phyloP scores from a whole-genome alignment of 257 asterid genomes.

The Salvia splendens region DNA sequence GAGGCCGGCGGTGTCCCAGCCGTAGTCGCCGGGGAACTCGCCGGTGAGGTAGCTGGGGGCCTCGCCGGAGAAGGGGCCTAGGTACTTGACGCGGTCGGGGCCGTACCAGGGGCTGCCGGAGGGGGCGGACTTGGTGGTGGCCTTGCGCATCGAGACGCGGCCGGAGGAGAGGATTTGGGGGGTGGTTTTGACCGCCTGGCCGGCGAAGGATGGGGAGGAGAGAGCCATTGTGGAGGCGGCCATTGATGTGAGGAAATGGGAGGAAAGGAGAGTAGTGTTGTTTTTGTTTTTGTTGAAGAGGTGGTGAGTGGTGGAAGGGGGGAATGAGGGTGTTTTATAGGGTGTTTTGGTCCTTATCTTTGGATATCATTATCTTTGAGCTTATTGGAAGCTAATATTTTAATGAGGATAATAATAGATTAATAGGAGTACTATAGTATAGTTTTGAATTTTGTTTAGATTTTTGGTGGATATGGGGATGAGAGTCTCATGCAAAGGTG shows the following conservation, averaged over 20 bases:
- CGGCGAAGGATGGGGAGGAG: slow-evolving; percentile 52
- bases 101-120: slow-evolving; percentile 72
- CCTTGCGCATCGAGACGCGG: slow-evolving; percentile 45
- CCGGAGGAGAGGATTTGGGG: slow-evolving; percentile 33
- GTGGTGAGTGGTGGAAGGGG: background rate
- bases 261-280: too few relatives aligned
- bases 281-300: background rate
- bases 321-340: slow-evolving; percentile 8
- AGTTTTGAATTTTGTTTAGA: background rate
- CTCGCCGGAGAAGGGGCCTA: slow-evolving; percentile 74
- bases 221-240: slow-evolving; percentile 62
- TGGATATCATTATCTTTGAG: slow-evolving; percentile 16
- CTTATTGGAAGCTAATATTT: slow-evolving; percentile 18
- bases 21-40: slow-evolving; percentile 73
- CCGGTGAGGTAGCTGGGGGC: slow-evolving; percentile 70
- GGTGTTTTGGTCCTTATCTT: slow-evolving; percentile 7
- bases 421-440: too few relatives aligned
- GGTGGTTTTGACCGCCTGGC: slow-evolving; percentile 45
- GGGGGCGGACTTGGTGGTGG: slow-evolving; percentile 40
- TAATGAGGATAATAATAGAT: background rate
- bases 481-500: background rate
- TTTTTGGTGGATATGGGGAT: background rate
- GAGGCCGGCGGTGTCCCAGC: slow-evolving; percentile 70
- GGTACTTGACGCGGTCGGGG: slow-evolving; percentile 65
- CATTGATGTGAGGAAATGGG: slow-evolving; percentile 27